Percentiles rank a stretch among this genome's conserved stretches.
Conservation (phyloP, 805 yeast genomes). For the Groenewaldozyma tartarivorans region DNA sequence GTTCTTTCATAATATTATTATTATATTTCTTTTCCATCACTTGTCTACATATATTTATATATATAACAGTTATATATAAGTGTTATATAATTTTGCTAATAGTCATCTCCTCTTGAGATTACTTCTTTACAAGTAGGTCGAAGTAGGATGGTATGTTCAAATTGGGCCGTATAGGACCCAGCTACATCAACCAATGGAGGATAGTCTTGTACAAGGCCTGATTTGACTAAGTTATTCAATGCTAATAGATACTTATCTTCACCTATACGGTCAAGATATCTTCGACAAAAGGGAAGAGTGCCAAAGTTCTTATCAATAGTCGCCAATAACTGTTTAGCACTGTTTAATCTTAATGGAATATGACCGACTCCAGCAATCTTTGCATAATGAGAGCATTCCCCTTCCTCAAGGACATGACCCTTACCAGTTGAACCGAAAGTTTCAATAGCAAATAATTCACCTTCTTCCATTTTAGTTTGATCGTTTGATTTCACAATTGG, state of each 20-base stretch:
- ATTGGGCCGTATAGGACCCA: slow-evolving; percentile 94
- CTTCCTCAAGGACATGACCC: slow-evolving; percentile 76
- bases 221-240: slow-evolving; percentile 70
- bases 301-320: slow-evolving; percentile 79
- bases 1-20: no score
- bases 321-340: slow-evolving; percentile 59
- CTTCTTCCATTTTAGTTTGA: slow-evolving; percentile 96
- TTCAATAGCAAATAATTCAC: slow-evolving; percentile 95
- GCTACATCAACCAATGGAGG: slow-evolving; percentile 81
- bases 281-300: slow-evolving; percentile 91
- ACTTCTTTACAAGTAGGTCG: slow-evolving; percentile 92
- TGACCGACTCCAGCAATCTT: slow-evolving; percentile 40
- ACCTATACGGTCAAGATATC: slow-evolving; percentile 85
- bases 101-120: slow-evolving; percentile 92
- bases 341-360: slow-evolving; percentile 47
- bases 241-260: slow-evolving; percentile 88
- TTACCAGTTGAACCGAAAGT: slow-evolving; percentile 96
- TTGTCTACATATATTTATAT: no score
- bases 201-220: slow-evolving; percentile 85
- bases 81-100: slow-evolving; percentile 39
- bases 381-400: slow-evolving; percentile 94
- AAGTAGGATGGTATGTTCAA: slow-evolving; percentile 83
- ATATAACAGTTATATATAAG: no score
- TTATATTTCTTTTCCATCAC: no score
- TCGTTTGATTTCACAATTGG: slow-evolving; percentile 94